Evolutionary conservation across 2,329 filamentous ascomycete genomes (phyloP).

Genomic region (Lachnellula occidentalis): DNA sequence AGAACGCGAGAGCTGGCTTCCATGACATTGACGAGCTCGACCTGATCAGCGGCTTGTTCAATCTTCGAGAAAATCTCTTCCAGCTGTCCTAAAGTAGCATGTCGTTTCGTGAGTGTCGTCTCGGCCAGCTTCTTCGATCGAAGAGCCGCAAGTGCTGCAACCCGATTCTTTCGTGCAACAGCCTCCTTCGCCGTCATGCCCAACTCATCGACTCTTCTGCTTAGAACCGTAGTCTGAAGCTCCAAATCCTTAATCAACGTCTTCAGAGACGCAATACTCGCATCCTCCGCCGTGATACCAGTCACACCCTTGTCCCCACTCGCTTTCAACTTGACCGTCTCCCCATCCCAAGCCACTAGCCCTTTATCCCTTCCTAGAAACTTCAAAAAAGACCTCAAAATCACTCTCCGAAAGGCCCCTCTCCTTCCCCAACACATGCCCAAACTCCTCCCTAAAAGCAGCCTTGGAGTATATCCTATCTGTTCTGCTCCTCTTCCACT

Average conservation of each 20-base stretch:
- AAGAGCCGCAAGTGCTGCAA: slow-evolving; percentile 71
- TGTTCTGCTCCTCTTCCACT: slow-evolving; percentile 44
- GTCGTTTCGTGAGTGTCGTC: slow-evolving; percentile 63
- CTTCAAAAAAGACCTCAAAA: slow-evolving; percentile 61
- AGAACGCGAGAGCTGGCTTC: slow-evolving; percentile 70
- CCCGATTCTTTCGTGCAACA: slow-evolving; percentile 65
- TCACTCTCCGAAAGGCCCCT: slow-evolving; percentile 55
- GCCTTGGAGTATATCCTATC: slow-evolving; percentile 63
- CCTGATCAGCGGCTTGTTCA: slow-evolving; percentile 78
- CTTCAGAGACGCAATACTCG: slow-evolving; percentile 77
- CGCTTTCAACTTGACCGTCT: slow-evolving; percentile 69
- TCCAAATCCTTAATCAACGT: slow-evolving; percentile 70
- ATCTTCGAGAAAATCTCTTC: slow-evolving; percentile 80
- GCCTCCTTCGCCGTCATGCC: slow-evolving; percentile 61
- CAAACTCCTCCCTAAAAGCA: slow-evolving; percentile 57
- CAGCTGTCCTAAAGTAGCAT: slow-evolving; percentile 70
- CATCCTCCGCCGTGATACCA: slow-evolving; percentile 69
- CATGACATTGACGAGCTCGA: slow-evolving; percentile 79
- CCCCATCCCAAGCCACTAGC: slow-evolving; percentile 52
- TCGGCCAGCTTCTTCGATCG: slow-evolving; percentile 80
- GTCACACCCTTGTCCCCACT: slow-evolving; percentile 39
- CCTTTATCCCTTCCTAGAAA: slow-evolving; percentile 65
- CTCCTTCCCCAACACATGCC: slow-evolving; percentile 44
- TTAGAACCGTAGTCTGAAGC: slow-evolving; percentile 63
- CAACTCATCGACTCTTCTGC: slow-evolving; percentile 60